Conservation (phyloP, 1,284 basidiomycete species). For the Rhodotorula sp. region DNA sequence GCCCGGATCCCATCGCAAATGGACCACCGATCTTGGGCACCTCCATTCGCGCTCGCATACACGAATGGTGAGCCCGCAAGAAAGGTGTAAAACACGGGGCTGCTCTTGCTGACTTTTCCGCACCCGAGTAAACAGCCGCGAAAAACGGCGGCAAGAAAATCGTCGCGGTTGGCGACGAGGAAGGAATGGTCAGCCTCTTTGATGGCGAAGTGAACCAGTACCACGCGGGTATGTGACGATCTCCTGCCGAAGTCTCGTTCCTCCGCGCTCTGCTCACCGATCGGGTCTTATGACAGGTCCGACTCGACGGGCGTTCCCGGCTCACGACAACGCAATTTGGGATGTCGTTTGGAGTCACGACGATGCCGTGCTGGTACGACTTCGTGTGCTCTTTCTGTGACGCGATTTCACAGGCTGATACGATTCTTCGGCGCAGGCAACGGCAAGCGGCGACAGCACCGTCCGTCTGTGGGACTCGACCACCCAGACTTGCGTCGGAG, state of each 20-base stretch:
- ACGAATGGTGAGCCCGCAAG: constrained; percentile 28
- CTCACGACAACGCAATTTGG: constrained; percentile 45
- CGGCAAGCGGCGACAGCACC: constrained; percentile 44
- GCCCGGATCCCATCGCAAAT: constrained; percentile 32
- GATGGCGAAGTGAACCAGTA: constrained; percentile 27
- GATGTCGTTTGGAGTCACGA: constrained; percentile 42
- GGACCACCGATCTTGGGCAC: constrained; percentile 33
- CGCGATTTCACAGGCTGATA: not conserved
- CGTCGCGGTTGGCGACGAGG: constrained; percentile 39
- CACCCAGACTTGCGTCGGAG: constrained; percentile 25
- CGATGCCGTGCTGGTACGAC: constrained; percentile 39
- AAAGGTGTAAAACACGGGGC: accelerated
- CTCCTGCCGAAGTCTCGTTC: not conserved
- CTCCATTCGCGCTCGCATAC: constrained; percentile 42
- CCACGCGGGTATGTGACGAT: constrained; percentile 19
- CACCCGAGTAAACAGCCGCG: constrained; percentile 13
- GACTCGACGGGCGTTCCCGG: constrained; percentile 32
- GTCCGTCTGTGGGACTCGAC: constrained; percentile 38
- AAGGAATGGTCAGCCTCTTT: constrained; percentile 40
- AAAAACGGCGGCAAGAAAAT: constrained; percentile 40
- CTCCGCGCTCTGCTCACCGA: not conserved
- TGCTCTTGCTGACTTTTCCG: not conserved
- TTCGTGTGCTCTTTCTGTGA: not conserved
- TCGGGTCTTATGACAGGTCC: constrained; percentile 22
- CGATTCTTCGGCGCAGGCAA: constrained; percentile 29